phyloP scores from a whole-genome alignment of 768 basidiomycete species.

The Lactifluus subvellereus region DNA sequence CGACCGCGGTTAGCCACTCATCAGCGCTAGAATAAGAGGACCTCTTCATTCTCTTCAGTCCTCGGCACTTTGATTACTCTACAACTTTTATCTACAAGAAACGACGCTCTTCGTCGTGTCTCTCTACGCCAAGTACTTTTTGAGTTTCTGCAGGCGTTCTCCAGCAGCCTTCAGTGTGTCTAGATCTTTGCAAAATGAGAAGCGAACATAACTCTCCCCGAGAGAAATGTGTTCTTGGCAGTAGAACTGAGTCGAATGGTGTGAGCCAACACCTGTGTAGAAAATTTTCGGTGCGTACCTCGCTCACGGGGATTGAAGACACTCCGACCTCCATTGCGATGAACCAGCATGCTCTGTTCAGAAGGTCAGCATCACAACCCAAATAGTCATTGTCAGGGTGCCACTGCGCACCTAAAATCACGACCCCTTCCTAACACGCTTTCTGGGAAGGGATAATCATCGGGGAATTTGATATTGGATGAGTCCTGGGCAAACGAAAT shows the following conservation, averaged over 20 bases:
- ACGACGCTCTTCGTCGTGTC: background rate
- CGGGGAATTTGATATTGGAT: slow-evolving; percentile 70
- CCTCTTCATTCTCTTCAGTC: background rate
- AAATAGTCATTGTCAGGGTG: slow-evolving; percentile 4
- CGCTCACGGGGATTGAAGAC: slow-evolving; percentile 91
- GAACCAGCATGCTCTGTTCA: slow-evolving; percentile 84
- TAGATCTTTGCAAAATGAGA: slow-evolving; percentile 94
- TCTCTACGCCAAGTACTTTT: slow-evolving; percentile 47
- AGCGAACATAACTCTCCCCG: slow-evolving; percentile 82
- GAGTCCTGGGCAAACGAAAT: slow-evolving; percentile 51
- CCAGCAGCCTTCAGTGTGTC: slow-evolving; percentile 80
- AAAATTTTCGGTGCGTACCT: slow-evolving; percentile 47
- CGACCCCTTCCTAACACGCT: slow-evolving; percentile 72
- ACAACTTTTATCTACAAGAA: slow-evolving; percentile 9
- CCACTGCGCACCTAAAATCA: slow-evolving; percentile 66
- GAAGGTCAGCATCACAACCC: slow-evolving; percentile 21
- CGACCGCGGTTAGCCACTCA: background rate
- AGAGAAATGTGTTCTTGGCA: slow-evolving; percentile 80
- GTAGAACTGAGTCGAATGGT: slow-evolving; percentile 61
- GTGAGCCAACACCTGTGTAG: background rate
- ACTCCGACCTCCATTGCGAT: slow-evolving; percentile 87
- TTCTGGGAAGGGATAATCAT: slow-evolving; percentile 76
- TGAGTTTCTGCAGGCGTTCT: slow-evolving; percentile 70
- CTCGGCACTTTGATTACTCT: background rate
- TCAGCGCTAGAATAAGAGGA: background rate